phyloP scores from a whole-genome alignment of 1,139 yeast genomes.

The Blastobotrys serpentis region DNA sequence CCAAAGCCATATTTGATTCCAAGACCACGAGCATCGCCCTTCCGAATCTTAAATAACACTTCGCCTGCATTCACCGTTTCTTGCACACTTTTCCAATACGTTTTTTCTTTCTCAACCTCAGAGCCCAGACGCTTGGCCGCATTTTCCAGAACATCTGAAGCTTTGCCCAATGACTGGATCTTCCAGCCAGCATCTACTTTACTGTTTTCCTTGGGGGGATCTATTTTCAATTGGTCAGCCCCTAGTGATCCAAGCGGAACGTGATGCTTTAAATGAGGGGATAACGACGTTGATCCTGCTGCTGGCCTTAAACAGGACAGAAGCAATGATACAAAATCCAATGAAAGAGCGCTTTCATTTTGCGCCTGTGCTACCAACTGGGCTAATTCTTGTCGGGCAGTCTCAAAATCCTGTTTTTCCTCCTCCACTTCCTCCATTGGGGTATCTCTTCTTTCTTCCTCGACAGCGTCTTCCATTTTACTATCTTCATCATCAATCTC shows the following conservation, averaged over 20 bases:
- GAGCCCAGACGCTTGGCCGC: slow-evolving; percentile 53
- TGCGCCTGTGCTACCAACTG: slow-evolving; percentile 62
- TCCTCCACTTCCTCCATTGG: slow-evolving; percentile 20
- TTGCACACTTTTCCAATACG: slow-evolving; percentile 68
- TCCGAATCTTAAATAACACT: slow-evolving; percentile 67
- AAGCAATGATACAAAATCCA: slow-evolving; percentile 82
- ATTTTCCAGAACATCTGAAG: slow-evolving; percentile 51
- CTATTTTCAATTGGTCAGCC: slow-evolving; percentile 49
- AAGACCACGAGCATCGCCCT: slow-evolving; percentile 51
- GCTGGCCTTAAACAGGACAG: slow-evolving; percentile 82
- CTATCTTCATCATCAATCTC: slow-evolving; percentile 13
- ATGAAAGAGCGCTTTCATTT: slow-evolving; percentile 83
- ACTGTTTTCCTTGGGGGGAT: slow-evolving; percentile 38
- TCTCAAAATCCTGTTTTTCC: slow-evolving; percentile 47
- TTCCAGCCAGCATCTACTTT: slow-evolving; percentile 84
- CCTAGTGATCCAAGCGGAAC: slow-evolving; percentile 80
- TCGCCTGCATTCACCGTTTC: slow-evolving; percentile 61
- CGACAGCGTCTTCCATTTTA: slow-evolving; percentile 19
- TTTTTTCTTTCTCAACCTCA: slow-evolving; percentile 61
- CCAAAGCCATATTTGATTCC: slow-evolving; percentile 89
- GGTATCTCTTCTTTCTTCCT: slow-evolving; percentile 21
- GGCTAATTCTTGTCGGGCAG: slow-evolving; percentile 56
- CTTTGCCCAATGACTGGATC: slow-evolving; percentile 59
- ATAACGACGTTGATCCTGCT: slow-evolving; percentile 82
- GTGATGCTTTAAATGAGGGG: slow-evolving; percentile 76